Evolutionary conservation across 2,329 filamentous ascomycete genomes (phyloP).

Genomic region (Talaromyces sp.): DNA sequence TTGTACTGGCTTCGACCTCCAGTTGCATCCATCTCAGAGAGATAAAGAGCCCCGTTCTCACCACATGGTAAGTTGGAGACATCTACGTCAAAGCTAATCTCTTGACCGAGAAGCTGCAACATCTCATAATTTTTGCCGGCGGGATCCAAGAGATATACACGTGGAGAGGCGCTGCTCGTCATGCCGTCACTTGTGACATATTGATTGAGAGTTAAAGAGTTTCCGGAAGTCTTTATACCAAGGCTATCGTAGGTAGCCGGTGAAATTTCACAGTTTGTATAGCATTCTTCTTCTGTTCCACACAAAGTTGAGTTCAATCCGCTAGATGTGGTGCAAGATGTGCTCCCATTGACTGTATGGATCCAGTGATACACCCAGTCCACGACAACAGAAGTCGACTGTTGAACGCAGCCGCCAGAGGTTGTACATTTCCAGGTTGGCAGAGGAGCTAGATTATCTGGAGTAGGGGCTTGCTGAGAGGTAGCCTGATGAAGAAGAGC

Average conservation of each 20-base stretch:
- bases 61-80: conserved; percentile 66
- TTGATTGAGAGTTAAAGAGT: conserved; percentile 46
- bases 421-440: conserved; percentile 54
- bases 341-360: conserved; percentile 47
- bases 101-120: conserved; percentile 63
- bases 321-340: conserved; percentile 59
- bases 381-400: conserved; percentile 53
- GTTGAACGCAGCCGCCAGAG: conserved; percentile 52
- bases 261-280: conserved; percentile 56
- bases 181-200: conserved; percentile 39
- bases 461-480: conserved; percentile 37
- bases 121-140: conserved; percentile 59
- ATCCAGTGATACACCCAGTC: conserved; percentile 61
- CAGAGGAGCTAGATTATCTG: conserved; percentile 37
- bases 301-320: conserved; percentile 47
- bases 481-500: neutral
- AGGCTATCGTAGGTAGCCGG: conserved; percentile 54
- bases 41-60: conserved; percentile 68
- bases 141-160: conserved; percentile 63
- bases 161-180: conserved; percentile 45
- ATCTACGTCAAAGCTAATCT: conserved; percentile 71
- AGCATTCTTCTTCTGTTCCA: conserved; percentile 49
- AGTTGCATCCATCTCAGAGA: conserved; percentile 51
- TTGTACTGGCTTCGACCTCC: conserved; percentile 54
- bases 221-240: conserved; percentile 51